Conservation (phyloP, 1,139 yeast genomes). For the Yamadazyma trypodendri region DNA sequence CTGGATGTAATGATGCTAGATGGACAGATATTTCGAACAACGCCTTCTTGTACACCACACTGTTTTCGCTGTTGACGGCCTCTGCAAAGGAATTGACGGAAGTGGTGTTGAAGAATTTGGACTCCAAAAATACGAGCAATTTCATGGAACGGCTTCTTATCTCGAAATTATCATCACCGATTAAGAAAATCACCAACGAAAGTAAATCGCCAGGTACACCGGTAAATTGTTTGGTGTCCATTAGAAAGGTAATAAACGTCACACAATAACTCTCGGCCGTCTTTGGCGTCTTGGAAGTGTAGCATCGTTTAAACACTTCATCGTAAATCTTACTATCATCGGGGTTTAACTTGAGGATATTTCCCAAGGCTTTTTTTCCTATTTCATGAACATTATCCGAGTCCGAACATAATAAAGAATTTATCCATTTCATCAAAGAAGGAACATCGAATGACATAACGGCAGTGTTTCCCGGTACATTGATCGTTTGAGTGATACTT, state of each 20-base stretch:
- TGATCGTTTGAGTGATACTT: slow-evolving; percentile 52
- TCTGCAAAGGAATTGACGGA: slow-evolving; percentile 53
- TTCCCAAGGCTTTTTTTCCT: slow-evolving; percentile 73
- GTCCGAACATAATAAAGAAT: slow-evolving; percentile 59
- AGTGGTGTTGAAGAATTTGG: slow-evolving; percentile 43
- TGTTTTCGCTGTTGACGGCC: slow-evolving; percentile 62
- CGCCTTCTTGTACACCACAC: slow-evolving; percentile 76
- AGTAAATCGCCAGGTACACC: slow-evolving; percentile 56
- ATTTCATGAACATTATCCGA: slow-evolving; percentile 59
- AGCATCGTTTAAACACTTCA: slow-evolving; percentile 70
- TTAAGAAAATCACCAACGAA: slow-evolving; percentile 64
- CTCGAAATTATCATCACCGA: slow-evolving; percentile 62
- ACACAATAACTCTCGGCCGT: slow-evolving; percentile 69
- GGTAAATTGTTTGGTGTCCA: slow-evolving; percentile 36
- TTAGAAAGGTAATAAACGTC: slow-evolving; percentile 63
- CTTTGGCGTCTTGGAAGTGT: slow-evolving; percentile 49
- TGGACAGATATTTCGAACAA: slow-evolving; percentile 65
- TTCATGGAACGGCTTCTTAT: slow-evolving; percentile 65
- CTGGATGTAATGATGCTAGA: slow-evolving; percentile 52
- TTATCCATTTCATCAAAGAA: slow-evolving; percentile 75
- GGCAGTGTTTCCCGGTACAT: slow-evolving; percentile 41
- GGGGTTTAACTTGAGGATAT: slow-evolving; percentile 61
- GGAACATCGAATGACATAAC: slow-evolving; percentile 69
- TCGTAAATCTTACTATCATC: slow-evolving; percentile 55
- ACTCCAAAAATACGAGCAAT: slow-evolving; percentile 57